Base-by-base conservation (phyloP, 441 rosid species). In the Macaranga tanarius region DNA sequence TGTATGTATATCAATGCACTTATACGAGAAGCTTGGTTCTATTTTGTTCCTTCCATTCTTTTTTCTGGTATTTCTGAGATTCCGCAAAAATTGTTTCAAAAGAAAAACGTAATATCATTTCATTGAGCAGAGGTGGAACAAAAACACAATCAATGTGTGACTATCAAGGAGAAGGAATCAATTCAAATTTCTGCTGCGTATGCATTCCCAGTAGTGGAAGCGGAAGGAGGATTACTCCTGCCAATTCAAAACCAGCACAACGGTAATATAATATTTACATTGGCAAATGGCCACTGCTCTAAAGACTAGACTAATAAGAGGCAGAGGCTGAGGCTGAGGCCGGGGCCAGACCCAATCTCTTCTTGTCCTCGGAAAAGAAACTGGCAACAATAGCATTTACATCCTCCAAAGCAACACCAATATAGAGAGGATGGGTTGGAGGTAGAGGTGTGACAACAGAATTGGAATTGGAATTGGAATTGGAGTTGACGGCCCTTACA, bases 401-500 rank as follows among this genome's bases (percentile, higher is more conserved):
- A 72, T 90, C 96, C 73, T 84, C 87, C 86, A 92, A 80, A 31
- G 82, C 88, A 75, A 90, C 94, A 15, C 93, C 90, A 16, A 87
- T 79, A 76, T 84, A 87, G 20, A 87, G 78, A 31, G 93, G 86
- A 71, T 87, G 86, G 5, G 79, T 38, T 0, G 87, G 77, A 71
- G 72, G 63, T 70, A 3, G 38, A 31, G 38, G 3, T 31, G 55
- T 69, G 12, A 67, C 71, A 2, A n/a, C n/a, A n/a, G n/a, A n/a
- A n/a, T n/a, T n/a, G n/a, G 86, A 78, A 77, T 79, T 50, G 16
- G 87, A 58, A 44, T 31, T 31, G 38, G 5, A 31, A 31, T 28
- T 67, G 5, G 48, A 51, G 40, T 68, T 65, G 11, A 7, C 45
- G 72, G 89, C 69, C 78, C 85, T 86, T 10, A 88, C 89, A 64